Percentiles rank a stretch among this genome's conserved stretches.
Evolutionary conservation across 2,329 filamentous ascomycete genomes (phyloP).

Genomic region (Alternaria metachromatica): DNA sequence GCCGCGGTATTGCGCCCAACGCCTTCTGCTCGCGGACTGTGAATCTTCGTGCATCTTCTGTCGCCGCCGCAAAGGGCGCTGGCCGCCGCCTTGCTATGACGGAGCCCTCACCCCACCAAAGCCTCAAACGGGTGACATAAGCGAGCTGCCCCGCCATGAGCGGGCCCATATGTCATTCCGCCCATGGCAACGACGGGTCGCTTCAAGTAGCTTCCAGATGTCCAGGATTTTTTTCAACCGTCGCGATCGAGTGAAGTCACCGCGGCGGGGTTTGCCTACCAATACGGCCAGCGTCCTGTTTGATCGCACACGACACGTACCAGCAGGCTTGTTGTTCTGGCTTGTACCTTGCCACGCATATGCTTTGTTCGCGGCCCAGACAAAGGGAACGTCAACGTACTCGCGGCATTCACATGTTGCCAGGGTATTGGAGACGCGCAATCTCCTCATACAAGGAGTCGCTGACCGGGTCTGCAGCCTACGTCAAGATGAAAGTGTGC

Average conservation of each 20-base stretch:
- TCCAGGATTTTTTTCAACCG: not conserved
- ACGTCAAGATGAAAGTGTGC: not conserved
- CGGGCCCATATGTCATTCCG: conserved; percentile 8
- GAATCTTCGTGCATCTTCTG: conserved; percentile 4
- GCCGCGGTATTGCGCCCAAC: not conserved
- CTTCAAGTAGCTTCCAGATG: conserved; percentile 15
- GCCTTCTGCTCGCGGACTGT: not conserved
- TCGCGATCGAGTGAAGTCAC: not conserved
- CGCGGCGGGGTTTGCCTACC: not conserved
- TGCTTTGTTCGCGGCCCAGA: not conserved
- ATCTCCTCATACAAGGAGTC: not conserved
- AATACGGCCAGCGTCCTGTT: not conserved
- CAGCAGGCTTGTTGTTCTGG: not conserved
- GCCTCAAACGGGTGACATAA: conserved; percentile 14
- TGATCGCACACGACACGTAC: not conserved
- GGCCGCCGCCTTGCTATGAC: conserved; percentile 17
- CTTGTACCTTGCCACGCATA: not conserved
- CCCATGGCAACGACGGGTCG: conserved; percentile 6
- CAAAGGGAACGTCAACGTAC: not conserved
- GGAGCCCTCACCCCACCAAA: conserved; percentile 21
- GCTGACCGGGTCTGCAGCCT: not conserved
- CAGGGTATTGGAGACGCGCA: not conserved
- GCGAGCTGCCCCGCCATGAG: conserved; percentile 21
- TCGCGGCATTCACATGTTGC: not conserved
- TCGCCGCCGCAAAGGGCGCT: conserved; percentile 4